phyloP scores from a whole-genome alignment of 208 protist species.

The Paratrypanosoma confusum region DNA sequence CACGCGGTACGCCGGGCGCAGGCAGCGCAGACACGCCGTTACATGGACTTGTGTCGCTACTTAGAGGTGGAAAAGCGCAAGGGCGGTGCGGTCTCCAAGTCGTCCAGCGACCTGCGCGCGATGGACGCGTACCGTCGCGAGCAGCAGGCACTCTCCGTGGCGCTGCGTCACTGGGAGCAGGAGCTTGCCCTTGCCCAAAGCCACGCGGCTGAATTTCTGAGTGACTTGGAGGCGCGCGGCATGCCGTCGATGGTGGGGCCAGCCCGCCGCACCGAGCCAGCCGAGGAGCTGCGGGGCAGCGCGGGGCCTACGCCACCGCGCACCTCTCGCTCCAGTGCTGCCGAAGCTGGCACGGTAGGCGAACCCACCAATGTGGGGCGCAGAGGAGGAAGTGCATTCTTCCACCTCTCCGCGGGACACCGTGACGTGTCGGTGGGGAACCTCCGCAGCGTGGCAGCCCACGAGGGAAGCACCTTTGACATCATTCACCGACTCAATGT shows the following conservation, averaged over 20 bases:
- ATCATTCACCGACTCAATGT: constrained; percentile 6
- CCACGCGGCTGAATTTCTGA: background rate
- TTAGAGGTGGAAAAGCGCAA: constrained; percentile 6
- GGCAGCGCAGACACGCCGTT: constrained; percentile 2
- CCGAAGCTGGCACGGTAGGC: no score
- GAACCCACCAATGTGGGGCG: background rate
- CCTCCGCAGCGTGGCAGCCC: background rate
- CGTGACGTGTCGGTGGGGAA: background rate
- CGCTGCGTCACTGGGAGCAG: background rate
- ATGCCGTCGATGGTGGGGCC: background rate
- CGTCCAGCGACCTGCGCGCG: constrained; percentile 1
- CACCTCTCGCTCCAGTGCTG: no score
- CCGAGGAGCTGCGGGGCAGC: background rate
- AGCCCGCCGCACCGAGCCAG: background rate
- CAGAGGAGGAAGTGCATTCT: background rate
- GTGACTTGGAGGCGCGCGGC: background rate
- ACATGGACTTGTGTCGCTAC: constrained; percentile 5
- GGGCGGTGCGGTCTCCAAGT: background rate
- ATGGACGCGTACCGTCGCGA: constrained; percentile 3
- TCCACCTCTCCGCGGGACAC: background rate
- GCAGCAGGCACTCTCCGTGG: constrained; percentile 2
- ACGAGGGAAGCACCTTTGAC: constrained; percentile 5
- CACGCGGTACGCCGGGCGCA: background rate
- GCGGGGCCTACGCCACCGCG: background rate
- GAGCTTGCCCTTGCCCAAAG: background rate